Conservation (phyloP, 352 stramenopile species). For the Pythium folliculosum region DNA sequence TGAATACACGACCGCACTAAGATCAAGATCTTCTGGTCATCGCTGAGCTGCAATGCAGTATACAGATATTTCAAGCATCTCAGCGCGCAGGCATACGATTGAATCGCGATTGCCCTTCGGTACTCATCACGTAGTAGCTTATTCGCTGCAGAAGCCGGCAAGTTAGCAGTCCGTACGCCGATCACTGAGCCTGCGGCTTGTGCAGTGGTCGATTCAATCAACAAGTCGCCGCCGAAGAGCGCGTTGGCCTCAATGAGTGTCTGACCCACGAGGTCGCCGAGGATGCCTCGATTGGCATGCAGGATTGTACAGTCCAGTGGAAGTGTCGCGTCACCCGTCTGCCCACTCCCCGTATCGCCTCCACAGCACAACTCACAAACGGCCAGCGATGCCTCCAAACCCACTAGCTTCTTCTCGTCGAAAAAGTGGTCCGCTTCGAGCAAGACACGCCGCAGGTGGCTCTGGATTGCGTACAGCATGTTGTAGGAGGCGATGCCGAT, state of each 20-base stretch:
- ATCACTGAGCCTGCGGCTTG: constrained; percentile 9
- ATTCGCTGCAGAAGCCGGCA: constrained; percentile 2
- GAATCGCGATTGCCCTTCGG: constrained; percentile 47
- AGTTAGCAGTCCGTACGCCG: constrained; percentile 10
- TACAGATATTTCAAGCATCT: constrained; percentile 49
- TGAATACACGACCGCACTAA: constrained; percentile 58
- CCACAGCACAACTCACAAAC: constrained; percentile 28
- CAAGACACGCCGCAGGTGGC: constrained; percentile 60
- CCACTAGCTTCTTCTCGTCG: constrained; percentile 75
- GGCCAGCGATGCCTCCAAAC: constrained; percentile 42
- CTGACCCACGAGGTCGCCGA: constrained; percentile 64
- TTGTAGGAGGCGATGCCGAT: constrained; percentile 68
- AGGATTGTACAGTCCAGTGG: constrained; percentile 46
- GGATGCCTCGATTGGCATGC: constrained; percentile 22
- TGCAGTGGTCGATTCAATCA: constrained; percentile 33
- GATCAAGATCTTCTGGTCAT: constrained; percentile 68
- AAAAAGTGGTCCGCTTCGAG: constrained; percentile 61
- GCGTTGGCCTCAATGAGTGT: constrained; percentile 75
- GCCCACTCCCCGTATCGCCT: not conserved
- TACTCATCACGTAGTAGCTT: constrained; percentile 42
- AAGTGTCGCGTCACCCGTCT: not conserved
- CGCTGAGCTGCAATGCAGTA: constrained; percentile 43
- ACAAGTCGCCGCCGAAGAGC: constrained; percentile 52
- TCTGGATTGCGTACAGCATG: constrained; percentile 66
- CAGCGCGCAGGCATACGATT: constrained; percentile 53